phyloP scores from a whole-genome alignment of 2,329 filamentous ascomycete species.

The Pseudogymnoascus destructans region DNA sequence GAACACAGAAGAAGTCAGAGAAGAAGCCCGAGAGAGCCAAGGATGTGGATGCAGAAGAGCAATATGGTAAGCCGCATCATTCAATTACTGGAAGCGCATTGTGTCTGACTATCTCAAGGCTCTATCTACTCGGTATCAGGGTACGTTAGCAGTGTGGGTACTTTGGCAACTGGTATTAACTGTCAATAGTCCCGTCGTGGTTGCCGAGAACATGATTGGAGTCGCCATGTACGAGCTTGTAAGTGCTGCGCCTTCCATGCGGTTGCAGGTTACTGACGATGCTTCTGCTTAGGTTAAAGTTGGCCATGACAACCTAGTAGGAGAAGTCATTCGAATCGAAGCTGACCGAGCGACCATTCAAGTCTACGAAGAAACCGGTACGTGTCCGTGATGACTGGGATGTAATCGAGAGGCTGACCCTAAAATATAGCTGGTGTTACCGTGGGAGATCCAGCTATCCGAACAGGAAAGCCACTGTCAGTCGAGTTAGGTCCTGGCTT shows the following conservation, averaged over 20 bases:
- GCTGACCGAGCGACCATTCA: slow-evolving; percentile 93
- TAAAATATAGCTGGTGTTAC: slow-evolving; percentile 65
- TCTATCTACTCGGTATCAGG: slow-evolving; percentile 59
- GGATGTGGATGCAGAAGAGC: slow-evolving; percentile 35
- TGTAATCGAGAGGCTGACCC: slow-evolving; percentile 14
- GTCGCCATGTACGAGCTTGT: slow-evolving; percentile 99
- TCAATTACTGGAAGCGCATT: slow-evolving; percentile 10
- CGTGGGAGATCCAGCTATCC: slow-evolving; percentile 81
- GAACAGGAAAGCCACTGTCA: slow-evolving; percentile 90
- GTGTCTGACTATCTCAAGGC: slow-evolving; percentile 29
- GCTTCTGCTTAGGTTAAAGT: slow-evolving; percentile 58
- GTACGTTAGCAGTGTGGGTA: slow-evolving; percentile 26
- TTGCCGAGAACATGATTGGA: slow-evolving; percentile 96
- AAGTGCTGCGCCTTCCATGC: slow-evolving; percentile 28
- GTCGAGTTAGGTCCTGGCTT: slow-evolving; percentile 94
- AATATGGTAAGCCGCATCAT: slow-evolving; percentile 36
- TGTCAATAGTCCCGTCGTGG: slow-evolving; percentile 67
- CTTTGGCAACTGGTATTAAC: slow-evolving; percentile 15
- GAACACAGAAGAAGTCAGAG: slow-evolving; percentile 21
- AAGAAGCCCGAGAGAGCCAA: slow-evolving; percentile 28
- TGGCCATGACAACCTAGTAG: slow-evolving; percentile 80
- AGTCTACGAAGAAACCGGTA: slow-evolving; percentile 98
- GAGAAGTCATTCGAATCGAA: slow-evolving; percentile 97
- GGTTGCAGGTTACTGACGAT: background rate
- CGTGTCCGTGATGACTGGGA: slow-evolving; percentile 19